Evolutionary conservation across 148 eudicot species (phyloP).

Genomic region (Polygonum aviculare): DNA sequence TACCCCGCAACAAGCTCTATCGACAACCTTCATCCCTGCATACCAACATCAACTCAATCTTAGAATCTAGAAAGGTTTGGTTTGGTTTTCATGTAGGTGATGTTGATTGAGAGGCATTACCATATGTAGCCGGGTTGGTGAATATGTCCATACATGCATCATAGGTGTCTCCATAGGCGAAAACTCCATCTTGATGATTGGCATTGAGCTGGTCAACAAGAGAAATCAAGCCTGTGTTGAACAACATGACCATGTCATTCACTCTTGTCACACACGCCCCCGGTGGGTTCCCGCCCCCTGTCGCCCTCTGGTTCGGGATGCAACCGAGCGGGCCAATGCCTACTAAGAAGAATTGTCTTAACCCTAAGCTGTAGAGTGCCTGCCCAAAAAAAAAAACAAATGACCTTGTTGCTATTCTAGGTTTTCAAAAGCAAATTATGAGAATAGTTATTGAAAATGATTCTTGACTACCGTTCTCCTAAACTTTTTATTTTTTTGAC

Average conservation of each 20-base stretch:
- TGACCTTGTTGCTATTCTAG: too few relatives aligned
- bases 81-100: not conserved
- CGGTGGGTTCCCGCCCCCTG: constrained; percentile 18
- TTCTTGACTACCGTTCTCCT: too few relatives aligned
- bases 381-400: constrained; percentile 1
- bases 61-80: not conserved
- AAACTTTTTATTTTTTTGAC: too few relatives aligned
- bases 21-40: constrained; percentile 59
- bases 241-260: constrained; percentile 43
- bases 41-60: not conserved
- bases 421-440: too few relatives aligned
- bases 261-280: constrained; percentile 36
- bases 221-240: constrained; percentile 40
- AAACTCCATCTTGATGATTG: constrained; percentile 34
- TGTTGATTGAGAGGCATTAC: constrained; percentile 19
- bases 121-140: constrained; percentile 35
- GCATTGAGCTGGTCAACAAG: constrained; percentile 44
- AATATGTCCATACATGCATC: constrained; percentile 45
- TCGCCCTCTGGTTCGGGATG: constrained; percentile 53
- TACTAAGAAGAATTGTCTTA: constrained; percentile 48
- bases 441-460: too few relatives aligned
- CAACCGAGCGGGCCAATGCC: constrained; percentile 74
- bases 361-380: constrained; percentile 46
- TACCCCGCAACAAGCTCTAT: constrained; percentile 66
- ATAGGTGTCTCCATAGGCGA: constrained; percentile 53